A percentile compares a stretch with the other conserved stretches of the same genome.
Conservation (phyloP, 2,329 filamentous ascomycete species). For the Verticillium tricorpus region DNA sequence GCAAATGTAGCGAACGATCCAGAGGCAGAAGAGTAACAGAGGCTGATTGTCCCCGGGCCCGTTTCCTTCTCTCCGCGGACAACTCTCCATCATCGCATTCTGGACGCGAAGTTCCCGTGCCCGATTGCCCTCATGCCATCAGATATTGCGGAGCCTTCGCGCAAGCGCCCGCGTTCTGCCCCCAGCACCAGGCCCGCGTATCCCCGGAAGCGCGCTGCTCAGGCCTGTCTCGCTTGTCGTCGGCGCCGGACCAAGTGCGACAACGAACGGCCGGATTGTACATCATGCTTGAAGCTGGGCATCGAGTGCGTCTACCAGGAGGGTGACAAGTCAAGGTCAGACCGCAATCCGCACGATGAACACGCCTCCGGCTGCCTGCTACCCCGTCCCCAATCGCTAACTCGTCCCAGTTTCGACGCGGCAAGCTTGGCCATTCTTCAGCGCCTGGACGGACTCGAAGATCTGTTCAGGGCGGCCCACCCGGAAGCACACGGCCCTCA, state of each 20-base stretch:
- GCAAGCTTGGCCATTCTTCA: constrained; percentile 3
- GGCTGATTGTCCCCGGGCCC: not conserved
- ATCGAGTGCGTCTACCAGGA: constrained; percentile 5
- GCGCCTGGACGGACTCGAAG: not conserved
- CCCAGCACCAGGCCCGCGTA: not conserved
- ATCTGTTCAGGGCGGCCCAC: not conserved
- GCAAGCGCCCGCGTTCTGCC: not conserved
- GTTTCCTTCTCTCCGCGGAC: not conserved
- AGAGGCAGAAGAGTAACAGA: not conserved
- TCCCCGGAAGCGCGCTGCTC: constrained; percentile 4
- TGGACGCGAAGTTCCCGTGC: not conserved
- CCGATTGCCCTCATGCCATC: not conserved
- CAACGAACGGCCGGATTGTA: constrained; percentile 1
- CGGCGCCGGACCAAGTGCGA: constrained; percentile 3
- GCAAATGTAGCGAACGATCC: not conserved
- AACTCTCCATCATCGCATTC: not conserved
- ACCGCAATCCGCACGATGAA: too few species aligned
- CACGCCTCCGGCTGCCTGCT: too few species aligned
- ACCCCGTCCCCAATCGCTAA: not conserved
- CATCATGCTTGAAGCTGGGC: not conserved
- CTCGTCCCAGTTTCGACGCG: not conserved
- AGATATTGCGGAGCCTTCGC: not conserved
- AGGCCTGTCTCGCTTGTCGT: constrained; percentile 3
- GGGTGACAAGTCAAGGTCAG: constrained; percentile 3
- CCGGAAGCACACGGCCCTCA: too few species aligned